Evolutionary conservation across 83 land plant species (phyloP).

Genomic region (Picea abies): DNA sequence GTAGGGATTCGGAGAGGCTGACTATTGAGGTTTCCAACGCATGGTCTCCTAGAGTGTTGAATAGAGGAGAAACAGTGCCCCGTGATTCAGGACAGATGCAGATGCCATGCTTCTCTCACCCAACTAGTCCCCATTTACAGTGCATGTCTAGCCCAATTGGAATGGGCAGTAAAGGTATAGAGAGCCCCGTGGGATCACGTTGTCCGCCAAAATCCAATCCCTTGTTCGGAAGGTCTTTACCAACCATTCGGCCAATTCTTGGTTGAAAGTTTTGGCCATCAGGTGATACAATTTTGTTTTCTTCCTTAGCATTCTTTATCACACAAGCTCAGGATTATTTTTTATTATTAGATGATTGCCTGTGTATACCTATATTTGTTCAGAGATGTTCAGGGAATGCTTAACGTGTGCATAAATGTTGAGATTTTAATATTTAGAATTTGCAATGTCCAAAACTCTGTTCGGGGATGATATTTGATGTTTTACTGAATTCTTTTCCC

Average conservation of each 20-base stretch:
- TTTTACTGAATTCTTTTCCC: not conserved
- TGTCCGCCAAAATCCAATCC: not conserved
- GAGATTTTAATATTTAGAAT: not conserved
- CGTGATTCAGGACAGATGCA: not conserved
- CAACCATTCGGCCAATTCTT: not conserved
- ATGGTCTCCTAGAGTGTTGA: not conserved
- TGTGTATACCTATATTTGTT: no score
- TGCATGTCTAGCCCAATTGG: no score
- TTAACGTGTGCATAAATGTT: not conserved
- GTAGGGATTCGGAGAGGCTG: no score
- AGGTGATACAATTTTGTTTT: not conserved
- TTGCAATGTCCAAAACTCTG: not conserved
- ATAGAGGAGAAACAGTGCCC: not conserved
- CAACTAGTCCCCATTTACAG: no score
- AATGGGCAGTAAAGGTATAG: not conserved
- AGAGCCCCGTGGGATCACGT: conserved; percentile 6
- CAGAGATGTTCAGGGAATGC: no score
- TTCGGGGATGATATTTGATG: not conserved
- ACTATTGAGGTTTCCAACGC: not conserved
- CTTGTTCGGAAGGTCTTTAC: not conserved
- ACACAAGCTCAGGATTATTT: not conserved
- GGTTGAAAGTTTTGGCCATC: not conserved
- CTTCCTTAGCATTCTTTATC: not conserved
- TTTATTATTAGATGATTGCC: not conserved
- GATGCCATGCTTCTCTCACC: not conserved